phyloP scores from a whole-genome alignment of 2,329 filamentous ascomycete species.

The Botryotinia narcissicola region DNA sequence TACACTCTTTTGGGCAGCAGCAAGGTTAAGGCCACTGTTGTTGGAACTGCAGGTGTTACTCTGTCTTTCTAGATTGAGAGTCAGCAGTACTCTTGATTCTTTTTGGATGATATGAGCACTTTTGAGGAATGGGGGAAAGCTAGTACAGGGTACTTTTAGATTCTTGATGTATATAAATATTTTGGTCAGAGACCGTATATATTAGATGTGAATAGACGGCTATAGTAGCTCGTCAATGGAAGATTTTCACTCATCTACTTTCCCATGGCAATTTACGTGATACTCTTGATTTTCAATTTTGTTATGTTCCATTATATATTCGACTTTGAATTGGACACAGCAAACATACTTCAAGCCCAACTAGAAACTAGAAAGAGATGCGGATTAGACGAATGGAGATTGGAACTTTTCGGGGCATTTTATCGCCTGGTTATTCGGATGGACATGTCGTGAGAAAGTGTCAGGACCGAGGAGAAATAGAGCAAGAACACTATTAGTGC shows the following conservation, averaged over 20 bases:
- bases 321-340: not conserved
- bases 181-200: conserved; percentile 2
- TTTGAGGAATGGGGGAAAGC: not conserved
- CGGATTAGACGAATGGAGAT: not conserved
- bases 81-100: not conserved
- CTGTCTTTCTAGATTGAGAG: conserved; percentile 33
- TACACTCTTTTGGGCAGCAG: conserved; percentile 52
- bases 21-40: conserved; percentile 44
- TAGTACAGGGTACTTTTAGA: not conserved
- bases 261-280: not conserved
- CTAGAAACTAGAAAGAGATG: not conserved
- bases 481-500: not conserved
- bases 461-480: not conserved
- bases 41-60: conserved; percentile 40
- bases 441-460: not conserved
- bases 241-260: not conserved
- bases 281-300: not conserved
- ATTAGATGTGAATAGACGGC: not conserved
- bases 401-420: not conserved
- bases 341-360: not conserved
- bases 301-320: not conserved
- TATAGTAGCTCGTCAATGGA: not conserved
- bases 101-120: not conserved
- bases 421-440: not conserved
- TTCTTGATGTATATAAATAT: not conserved